These are phyloP conservation scores for Hygrophorus pudorinus DNA, from an alignment of 768 basidiomycete species.

Conservation along the genomic window DNA sequence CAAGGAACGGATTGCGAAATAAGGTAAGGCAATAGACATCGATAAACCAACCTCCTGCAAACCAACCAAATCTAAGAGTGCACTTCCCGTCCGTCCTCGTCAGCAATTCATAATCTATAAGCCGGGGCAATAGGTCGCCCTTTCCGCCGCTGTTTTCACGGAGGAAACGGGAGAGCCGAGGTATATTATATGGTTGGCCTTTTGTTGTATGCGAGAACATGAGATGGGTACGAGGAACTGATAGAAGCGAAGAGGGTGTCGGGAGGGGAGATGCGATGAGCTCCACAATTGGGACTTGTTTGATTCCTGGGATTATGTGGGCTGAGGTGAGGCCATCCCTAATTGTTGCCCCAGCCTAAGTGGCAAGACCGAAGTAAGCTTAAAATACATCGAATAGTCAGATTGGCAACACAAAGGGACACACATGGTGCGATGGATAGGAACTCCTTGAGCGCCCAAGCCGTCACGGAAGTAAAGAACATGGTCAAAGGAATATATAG, in stretches of 20 bases:
- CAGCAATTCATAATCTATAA: slow-evolving; percentile 85
- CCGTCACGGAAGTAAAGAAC: too few relatives aligned
- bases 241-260: slow-evolving; percentile 7
- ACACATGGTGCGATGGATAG: too few relatives aligned
- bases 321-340: slow-evolving; percentile 46
- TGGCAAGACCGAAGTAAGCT: background rate
- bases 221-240: slow-evolving; percentile 52
- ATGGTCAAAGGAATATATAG: too few relatives aligned
- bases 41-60: slow-evolving; percentile 63
- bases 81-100: slow-evolving; percentile 60
- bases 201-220: slow-evolving; percentile 94
- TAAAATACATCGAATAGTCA: background rate
- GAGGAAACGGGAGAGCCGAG: slow-evolving; percentile 59
- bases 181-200: slow-evolving; percentile 80
- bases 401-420: slow-evolving; percentile 1
- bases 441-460: too few relatives aligned
- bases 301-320: slow-evolving; percentile 80
- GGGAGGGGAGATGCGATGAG: slow-evolving; percentile 38
- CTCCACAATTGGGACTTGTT: slow-evolving; percentile 67
- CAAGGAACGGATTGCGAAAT: background rate
- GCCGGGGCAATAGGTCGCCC: slow-evolving; percentile 26
- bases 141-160: slow-evolving; percentile 4
- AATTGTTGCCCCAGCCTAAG: slow-evolving; percentile 70
- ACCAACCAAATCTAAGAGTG: slow-evolving; percentile 87
- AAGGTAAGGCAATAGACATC: background rate